phyloP scores from a whole-genome alignment of 305 asterid species.

The Fraxinus sp. region DNA sequence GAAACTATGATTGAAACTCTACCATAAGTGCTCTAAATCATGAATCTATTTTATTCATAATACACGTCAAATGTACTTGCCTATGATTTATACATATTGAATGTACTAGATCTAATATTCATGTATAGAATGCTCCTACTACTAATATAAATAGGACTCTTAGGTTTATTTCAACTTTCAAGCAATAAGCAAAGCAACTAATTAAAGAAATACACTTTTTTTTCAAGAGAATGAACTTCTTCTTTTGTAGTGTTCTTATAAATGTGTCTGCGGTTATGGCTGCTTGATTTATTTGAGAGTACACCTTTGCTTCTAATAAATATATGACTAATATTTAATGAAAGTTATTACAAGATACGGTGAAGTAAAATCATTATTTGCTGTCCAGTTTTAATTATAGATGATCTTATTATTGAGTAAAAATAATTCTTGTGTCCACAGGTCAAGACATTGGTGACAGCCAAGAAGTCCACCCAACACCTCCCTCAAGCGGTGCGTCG shows the following conservation, averaged over 20 bases:
- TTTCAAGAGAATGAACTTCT: background rate
- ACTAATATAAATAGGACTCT: background rate
- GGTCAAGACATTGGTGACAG: slow-evolving; percentile 46
- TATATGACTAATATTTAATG: background rate
- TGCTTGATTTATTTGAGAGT: background rate
- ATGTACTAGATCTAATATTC: background rate
- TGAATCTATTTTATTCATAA: background rate
- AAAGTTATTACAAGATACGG: background rate
- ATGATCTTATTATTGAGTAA: background rate
- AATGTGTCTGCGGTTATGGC: background rate
- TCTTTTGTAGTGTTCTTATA: background rate
- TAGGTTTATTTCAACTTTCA: background rate
- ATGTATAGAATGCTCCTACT: background rate
- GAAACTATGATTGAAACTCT: background rate
- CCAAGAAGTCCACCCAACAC: slow-evolving; percentile 30
- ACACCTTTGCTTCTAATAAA: background rate
- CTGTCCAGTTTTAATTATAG: background rate
- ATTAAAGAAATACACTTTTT: background rate
- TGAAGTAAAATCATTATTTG: background rate
- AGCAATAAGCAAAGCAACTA: background rate
- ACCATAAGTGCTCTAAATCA: background rate
- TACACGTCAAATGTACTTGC: background rate
- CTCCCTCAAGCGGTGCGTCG: slow-evolving; percentile 43
- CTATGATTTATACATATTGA: background rate
- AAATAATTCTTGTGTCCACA: slow-evolving; percentile 21